Evolutionary conservation across 768 basidiomycete genomes (phyloP), one percentile per base, ranked within the genome.

Genomic region (Amyloporia xantha): DNA sequence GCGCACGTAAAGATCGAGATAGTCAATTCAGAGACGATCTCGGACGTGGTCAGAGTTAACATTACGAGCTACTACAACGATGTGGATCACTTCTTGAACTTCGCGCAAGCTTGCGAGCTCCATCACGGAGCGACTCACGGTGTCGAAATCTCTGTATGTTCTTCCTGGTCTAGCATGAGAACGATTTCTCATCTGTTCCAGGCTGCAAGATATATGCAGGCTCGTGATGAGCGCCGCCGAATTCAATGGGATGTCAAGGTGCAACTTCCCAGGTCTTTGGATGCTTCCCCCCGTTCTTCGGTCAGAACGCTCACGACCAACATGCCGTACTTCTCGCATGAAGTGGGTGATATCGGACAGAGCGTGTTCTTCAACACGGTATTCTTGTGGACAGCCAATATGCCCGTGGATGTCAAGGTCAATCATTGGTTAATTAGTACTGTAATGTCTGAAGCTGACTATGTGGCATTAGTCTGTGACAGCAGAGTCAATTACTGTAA

Each of bases 141-240:
- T 9, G 52, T 68, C 12, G 66, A 64, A 1, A 60, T 68, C 40
- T 66, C 62, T 48, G 64, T 64, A 33, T 25, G 61, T 56, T n/a
- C n/a, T n/a, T n/a, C n/a, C n/a, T n/a, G n/a, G n/a, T 43, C 7
- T 5, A 5, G 41, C 5, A 4, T 26, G 4, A 6, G 24, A 27
- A 15, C 30, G 24, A 33, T 33, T 33, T 7, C 30, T 43, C n/a
- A 17, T 5, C 25, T 36, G 12, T 21, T n/a, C n/a, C n/a, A 62
- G 53, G 51, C 56, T 26, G 53, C 56, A 13, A 44, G 11, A 11
- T 41, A 26, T 3, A 23, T 33, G 17, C 41, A 23, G 24, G 30
- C 3, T 11, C 24, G 45, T 17, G 49, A 41, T 11, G 5, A 23
- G 10, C 30, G 26, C 33, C 27, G 28, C 13, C 23, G 26, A 25